Conservation (phyloP, 257 asterid genomes). For the Craterostigma plantagineum region DNA sequence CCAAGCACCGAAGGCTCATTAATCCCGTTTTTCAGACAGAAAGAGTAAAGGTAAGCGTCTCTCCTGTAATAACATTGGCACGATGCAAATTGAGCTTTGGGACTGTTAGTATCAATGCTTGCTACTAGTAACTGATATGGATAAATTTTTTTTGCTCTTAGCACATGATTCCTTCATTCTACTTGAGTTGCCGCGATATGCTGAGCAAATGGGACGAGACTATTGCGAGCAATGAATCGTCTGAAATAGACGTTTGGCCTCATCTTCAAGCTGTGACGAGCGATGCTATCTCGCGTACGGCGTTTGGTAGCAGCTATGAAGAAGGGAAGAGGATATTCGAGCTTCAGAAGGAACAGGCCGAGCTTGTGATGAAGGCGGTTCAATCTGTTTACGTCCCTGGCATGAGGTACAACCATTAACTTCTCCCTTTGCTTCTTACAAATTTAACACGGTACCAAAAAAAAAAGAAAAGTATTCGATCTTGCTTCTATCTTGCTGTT, state of each 20-base stretch:
- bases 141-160: neutral
- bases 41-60: conserved; percentile 21
- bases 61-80: neutral
- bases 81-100: neutral
- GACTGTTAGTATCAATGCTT: too few relatives aligned
- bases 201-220: conserved; percentile 36
- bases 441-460: neutral
- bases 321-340: conserved; percentile 43
- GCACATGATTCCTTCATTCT: conserved; percentile 37
- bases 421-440: neutral
- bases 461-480: neutral
- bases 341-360: conserved; percentile 30
- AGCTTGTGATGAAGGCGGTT: conserved; percentile 9
- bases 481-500: too few relatives aligned
- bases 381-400: conserved; percentile 24
- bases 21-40: conserved; percentile 40
- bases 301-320: conserved; percentile 45
- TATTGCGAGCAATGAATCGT: conserved; percentile 10
- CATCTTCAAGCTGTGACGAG: conserved; percentile 31
- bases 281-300: conserved; percentile 46
- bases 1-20: conserved; percentile 33
- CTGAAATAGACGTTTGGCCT: conserved; percentile 48
- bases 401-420: conserved; percentile 13
- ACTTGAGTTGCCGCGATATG: conserved; percentile 35
- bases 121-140: too few relatives aligned